These are phyloP conservation scores for Fusarium coicis DNA, from an alignment of 2,329 filamentous ascomycete genomes.

Conservation along the genomic window DNA sequence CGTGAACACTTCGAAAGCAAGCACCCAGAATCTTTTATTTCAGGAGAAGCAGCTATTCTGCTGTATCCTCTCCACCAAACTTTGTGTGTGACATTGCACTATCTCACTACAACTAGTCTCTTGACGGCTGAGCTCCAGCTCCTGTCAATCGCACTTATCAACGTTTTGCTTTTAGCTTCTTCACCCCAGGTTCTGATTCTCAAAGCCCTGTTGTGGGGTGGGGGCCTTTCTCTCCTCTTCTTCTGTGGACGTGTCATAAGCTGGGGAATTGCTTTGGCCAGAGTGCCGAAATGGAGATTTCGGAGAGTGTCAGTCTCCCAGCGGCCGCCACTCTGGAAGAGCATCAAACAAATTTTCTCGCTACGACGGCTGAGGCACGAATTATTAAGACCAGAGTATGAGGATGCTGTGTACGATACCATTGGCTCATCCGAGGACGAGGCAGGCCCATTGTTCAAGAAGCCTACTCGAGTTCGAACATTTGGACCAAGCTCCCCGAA, in stretches of 20 bases:
- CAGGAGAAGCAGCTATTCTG: slow-evolving; percentile 69
- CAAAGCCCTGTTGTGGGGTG: slow-evolving; percentile 84
- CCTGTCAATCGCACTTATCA: slow-evolving; percentile 83
- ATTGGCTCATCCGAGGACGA: slow-evolving; percentile 50
- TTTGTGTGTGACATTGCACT: slow-evolving; percentile 77
- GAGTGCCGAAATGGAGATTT: slow-evolving; percentile 93
- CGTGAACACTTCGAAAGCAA: slow-evolving; percentile 48
- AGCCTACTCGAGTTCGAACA: slow-evolving; percentile 46
- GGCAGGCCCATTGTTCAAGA: slow-evolving; percentile 29
- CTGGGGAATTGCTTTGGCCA: slow-evolving; percentile 86
- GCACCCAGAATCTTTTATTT: slow-evolving; percentile 48
- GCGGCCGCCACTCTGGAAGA: slow-evolving; percentile 52
- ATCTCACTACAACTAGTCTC: slow-evolving; percentile 88
- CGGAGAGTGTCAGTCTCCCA: slow-evolving; percentile 61
- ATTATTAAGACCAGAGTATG: slow-evolving; percentile 46
- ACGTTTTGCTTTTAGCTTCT: slow-evolving; percentile 78
- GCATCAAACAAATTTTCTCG: slow-evolving; percentile 54
- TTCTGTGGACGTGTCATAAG: slow-evolving; percentile 78
- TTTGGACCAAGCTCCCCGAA: slow-evolving; percentile 37
- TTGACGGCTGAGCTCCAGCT: slow-evolving; percentile 88
- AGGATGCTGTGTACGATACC: slow-evolving; percentile 48
- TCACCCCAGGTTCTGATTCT: slow-evolving; percentile 88
- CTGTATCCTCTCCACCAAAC: slow-evolving; percentile 88
- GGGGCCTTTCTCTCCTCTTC: slow-evolving; percentile 81
- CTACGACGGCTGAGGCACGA: slow-evolving; percentile 60